phyloP scores from a whole-genome alignment of 2,329 filamentous ascomycete species.

The Pseudopyrenochaeta lycopersici region DNA sequence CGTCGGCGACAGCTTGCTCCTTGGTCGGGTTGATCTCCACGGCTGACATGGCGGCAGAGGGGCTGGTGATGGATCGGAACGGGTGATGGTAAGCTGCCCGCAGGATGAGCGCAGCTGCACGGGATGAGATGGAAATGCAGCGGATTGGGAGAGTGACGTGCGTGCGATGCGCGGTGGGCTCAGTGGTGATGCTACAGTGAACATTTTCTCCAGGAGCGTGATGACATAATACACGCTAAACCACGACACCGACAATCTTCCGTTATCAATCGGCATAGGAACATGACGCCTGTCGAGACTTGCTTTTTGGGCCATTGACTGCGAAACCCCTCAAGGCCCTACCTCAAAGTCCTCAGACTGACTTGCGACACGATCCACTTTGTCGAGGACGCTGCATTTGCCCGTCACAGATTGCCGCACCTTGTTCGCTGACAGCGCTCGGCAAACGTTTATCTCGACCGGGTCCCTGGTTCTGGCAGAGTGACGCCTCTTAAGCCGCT shows the following conservation, averaged over 20 bases:
- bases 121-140: slow-evolving; percentile 28
- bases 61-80: background rate
- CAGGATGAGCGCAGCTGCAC: slow-evolving; percentile 13
- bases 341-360: slow-evolving; percentile 9
- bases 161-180: slow-evolving; percentile 24
- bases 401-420: slow-evolving; percentile 20
- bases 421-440: slow-evolving; percentile 28
- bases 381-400: slow-evolving; percentile 10
- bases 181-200: slow-evolving; percentile 29
- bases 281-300: slow-evolving; percentile 23
- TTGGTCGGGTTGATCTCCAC: slow-evolving; percentile 46
- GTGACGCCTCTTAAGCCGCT: slow-evolving; percentile 25
- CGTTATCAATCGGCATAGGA: slow-evolving; percentile 15
- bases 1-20: slow-evolving; percentile 58
- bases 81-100: slow-evolving; percentile 10
- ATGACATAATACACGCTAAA: slow-evolving; percentile 38
- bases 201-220: slow-evolving; percentile 40
- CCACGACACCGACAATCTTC: slow-evolving; percentile 14
- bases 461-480: slow-evolving; percentile 20
- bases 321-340: slow-evolving; percentile 13
- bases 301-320: slow-evolving; percentile 19
- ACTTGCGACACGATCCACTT: slow-evolving; percentile 19
- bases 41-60: slow-evolving; percentile 28
- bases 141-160: slow-evolving; percentile 17
- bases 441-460: slow-evolving; percentile 28